Conservation (phyloP, 805 yeast species). For the Wickerhamomyces rabaulensis region DNA sequence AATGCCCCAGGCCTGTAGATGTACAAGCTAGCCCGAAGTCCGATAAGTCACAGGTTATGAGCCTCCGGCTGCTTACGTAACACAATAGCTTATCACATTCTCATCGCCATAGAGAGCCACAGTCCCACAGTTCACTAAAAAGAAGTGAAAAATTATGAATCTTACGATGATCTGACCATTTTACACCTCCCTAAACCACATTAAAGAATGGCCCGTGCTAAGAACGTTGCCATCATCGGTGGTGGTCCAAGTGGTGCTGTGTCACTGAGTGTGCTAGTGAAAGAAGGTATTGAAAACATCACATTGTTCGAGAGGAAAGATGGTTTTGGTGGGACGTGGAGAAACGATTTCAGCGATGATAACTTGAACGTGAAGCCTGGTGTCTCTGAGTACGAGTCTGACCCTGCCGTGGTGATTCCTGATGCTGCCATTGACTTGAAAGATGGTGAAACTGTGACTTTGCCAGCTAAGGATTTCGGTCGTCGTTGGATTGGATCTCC, state of each 20-base stretch:
- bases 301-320: constrained; percentile 32
- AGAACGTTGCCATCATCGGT: constrained; percentile 34
- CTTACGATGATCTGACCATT: too few species aligned
- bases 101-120: too few species aligned
- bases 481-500: constrained; percentile 2
- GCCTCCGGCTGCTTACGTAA: too few species aligned
- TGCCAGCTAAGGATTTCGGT: too few species aligned
- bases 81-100: too few species aligned
- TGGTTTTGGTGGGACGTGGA: constrained; percentile 36
- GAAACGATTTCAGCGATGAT: constrained; percentile 1
- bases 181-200: too few species aligned
- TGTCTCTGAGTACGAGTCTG: neutral
- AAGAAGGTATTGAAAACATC: constrained; percentile 26
- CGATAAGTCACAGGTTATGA: too few species aligned
- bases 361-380: constrained; percentile 1
- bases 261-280: constrained; percentile 29
- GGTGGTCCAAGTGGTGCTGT: constrained; percentile 41
- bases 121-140: too few species aligned
- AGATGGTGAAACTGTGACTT: neutral
- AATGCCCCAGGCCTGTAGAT: too few species aligned
- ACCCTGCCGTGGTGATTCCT: neutral
- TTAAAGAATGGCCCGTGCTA: neutral
- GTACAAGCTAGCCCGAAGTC: too few species aligned
- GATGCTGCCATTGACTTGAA: neutral
- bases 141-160: too few species aligned